Evolutionary conservation across 129 eudicot genomes (phyloP).

Genomic region (sunflower (Helianthus annuus)): HanXRQr2.0-SUNRISE NC_035448.2:182369949-182370448

Average conservation of each 20-base stretch:
- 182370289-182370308: conserved; percentile 74
- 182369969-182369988: conserved; percentile 66
- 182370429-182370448: conserved; percentile 60
- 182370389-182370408: conserved; percentile 66
- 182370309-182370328: conserved; percentile 56
- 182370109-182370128: conserved; percentile 5
- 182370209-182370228: conserved; percentile 90
- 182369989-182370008: conserved; percentile 74
- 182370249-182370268: conserved; percentile 96
- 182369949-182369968: conserved; percentile 87
- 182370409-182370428: conserved; percentile 61
- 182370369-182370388: conserved; percentile 64
- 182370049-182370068: conserved; percentile 80
- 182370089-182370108: conserved; percentile 1
- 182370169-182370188: conserved; percentile 67
- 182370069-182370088: conserved; percentile 36
- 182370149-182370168: conserved; percentile 61
- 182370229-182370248: conserved; percentile 82
- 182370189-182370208: conserved; percentile 89
- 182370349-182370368: conserved; percentile 81
- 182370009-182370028: conserved; percentile 88
- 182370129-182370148: conserved; percentile 42
- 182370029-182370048: conserved; percentile 93
- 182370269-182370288: conserved; percentile 65
- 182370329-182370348: conserved; percentile 76